Evolutionary conservation across 148 eudicot genomes (phyloP).

Genomic region (Camellia sinensis): DNA sequence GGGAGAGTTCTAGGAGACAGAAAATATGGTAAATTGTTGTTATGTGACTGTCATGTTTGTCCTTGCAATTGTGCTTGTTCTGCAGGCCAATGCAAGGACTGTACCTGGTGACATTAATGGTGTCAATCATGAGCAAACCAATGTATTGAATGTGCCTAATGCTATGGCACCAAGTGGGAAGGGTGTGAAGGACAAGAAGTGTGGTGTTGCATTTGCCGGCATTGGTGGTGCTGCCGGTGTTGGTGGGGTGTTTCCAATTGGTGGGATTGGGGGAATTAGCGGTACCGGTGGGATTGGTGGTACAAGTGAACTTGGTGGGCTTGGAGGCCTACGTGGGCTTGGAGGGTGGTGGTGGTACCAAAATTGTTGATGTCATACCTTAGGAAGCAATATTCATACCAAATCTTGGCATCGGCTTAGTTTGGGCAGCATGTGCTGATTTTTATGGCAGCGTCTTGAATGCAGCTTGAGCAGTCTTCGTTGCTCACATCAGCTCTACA

Average conservation of each 20-base stretch:
- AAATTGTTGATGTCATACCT: too few relatives aligned
- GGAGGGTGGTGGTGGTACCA: too few relatives aligned
- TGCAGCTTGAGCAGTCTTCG: too few relatives aligned
- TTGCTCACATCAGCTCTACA: too few relatives aligned
- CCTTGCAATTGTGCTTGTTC: neutral
- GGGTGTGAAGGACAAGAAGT: slow-evolving; percentile 14
- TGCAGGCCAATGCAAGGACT: neutral
- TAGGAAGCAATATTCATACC: too few relatives aligned
- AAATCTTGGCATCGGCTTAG: too few relatives aligned
- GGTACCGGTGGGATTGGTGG: slow-evolving; percentile 23
- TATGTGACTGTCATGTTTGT: neutral
- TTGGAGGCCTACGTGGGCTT: too few relatives aligned
- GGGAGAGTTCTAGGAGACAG: neutral
- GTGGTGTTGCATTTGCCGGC: slow-evolving; percentile 33
- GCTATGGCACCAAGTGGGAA: slow-evolving; percentile 19
- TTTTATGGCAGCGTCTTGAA: too few relatives aligned
- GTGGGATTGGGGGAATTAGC: slow-evolving; percentile 35
- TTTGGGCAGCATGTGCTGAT: too few relatives aligned
- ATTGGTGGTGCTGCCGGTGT: slow-evolving; percentile 48
- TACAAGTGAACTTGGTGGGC: slow-evolving; percentile 5
- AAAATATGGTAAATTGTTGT: neutral
- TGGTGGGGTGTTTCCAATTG: slow-evolving; percentile 32
- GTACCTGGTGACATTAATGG: slow-evolving; percentile 5
- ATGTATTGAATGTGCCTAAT: slow-evolving; percentile 10
- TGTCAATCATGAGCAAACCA: slow-evolving; percentile 6